phyloP scores from a whole-genome alignment of 768 basidiomycete species.

The Galerina marginata region DNA sequence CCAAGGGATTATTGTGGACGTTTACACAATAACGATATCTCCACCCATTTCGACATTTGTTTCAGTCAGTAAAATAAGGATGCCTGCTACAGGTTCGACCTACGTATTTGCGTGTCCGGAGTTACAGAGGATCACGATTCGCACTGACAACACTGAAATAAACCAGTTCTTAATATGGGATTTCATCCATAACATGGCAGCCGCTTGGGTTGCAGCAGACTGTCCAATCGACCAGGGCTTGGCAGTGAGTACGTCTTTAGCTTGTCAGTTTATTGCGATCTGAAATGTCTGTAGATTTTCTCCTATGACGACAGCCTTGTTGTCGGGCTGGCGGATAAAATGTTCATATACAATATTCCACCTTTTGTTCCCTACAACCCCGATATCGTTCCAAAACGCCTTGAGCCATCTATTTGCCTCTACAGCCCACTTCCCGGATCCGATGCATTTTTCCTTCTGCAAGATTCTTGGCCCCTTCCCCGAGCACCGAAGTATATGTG shows the following conservation, averaged over 20 bases:
- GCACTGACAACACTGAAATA: background rate
- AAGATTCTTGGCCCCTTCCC: background rate
- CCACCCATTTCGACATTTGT: too few species aligned
- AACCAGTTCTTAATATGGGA: background rate
- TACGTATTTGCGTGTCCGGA: background rate
- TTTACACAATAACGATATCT: too few species aligned
- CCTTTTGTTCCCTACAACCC: background rate
- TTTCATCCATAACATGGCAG: background rate
- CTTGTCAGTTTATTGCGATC: background rate
- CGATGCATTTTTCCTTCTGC: background rate
- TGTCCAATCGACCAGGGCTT: background rate
- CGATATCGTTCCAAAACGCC: background rate
- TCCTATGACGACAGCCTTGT: background rate
- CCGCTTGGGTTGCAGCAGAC: background rate
- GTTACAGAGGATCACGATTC: background rate
- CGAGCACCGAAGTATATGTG: background rate
- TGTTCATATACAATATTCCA: background rate
- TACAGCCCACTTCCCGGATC: background rate
- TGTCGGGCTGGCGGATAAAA: background rate
- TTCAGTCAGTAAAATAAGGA: too few species aligned
- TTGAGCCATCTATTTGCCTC: background rate
- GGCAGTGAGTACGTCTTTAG: background rate
- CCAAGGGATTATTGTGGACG: background rate
- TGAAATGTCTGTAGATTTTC: background rate
- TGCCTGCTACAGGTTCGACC: too few species aligned